These are phyloP conservation scores for Karstenula rhodostoma DNA, from an alignment of 2,329 filamentous ascomycete genomes.

Conservation along the genomic window DNA sequence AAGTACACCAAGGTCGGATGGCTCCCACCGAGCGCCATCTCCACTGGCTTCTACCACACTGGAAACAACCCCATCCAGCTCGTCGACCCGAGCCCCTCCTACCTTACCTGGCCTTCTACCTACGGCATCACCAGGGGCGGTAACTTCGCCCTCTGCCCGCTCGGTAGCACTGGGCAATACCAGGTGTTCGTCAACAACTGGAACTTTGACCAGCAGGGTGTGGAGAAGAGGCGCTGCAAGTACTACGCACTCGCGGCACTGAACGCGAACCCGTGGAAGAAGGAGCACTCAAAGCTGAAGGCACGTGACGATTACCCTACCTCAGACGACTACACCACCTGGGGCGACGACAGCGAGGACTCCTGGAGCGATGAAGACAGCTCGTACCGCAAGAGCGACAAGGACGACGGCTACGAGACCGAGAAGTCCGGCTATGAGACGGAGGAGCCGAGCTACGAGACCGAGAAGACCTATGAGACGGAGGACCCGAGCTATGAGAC, in stretches of 20 bases:
- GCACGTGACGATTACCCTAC: conserved; percentile 4
- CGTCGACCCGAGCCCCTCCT: conserved; percentile 32
- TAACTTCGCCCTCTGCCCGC: conserved; percentile 30
- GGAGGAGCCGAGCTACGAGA: not conserved
- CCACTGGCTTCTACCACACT: conserved; percentile 35
- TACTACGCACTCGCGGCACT: conserved; percentile 22
- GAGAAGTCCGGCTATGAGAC: not conserved
- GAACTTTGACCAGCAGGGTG: conserved; percentile 28
- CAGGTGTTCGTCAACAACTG: conserved; percentile 37
- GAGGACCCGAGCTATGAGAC: not conserved
- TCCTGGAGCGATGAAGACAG: not conserved
- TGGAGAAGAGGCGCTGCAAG: conserved; percentile 2
- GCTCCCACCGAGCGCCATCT: conserved; percentile 34
- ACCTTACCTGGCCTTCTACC: conserved; percentile 40
- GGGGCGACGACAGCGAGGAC: not conserved
- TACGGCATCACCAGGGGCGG: conserved; percentile 22
- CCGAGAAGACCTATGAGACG: not conserved
- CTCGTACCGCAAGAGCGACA: not conserved
- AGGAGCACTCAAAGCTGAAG: conserved; percentile 7
- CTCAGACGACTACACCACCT: not conserved
- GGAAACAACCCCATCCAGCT: conserved; percentile 37
- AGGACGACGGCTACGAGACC: not conserved
- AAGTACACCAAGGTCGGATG: conserved; percentile 36
- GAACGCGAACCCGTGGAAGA: conserved; percentile 25
- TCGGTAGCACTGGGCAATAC: conserved; percentile 34